Conservation (phyloP, 352 stramenopile genomes). For the Labyrinthula sp. region DNA sequence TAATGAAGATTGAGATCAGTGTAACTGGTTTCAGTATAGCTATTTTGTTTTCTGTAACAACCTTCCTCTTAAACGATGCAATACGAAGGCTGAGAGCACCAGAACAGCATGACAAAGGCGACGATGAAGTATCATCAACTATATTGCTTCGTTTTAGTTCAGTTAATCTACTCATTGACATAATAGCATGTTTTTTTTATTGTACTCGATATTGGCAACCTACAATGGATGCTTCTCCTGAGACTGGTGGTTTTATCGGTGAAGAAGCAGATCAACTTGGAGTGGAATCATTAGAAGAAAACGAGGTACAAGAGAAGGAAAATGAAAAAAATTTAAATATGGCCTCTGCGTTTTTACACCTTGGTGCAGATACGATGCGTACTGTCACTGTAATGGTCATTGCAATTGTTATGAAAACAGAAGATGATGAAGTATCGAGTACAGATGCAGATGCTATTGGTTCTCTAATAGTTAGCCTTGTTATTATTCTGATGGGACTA, state of each 20-base stretch:
- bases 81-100: not conserved
- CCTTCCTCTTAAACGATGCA: slow-evolving; percentile 17
- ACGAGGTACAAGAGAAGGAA: not conserved
- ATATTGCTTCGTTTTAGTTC: slow-evolving; percentile 15
- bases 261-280: no score
- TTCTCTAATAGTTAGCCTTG: slow-evolving; percentile 13
- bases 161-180: slow-evolving; percentile 23
- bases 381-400: slow-evolving; percentile 28
- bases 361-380: slow-evolving; percentile 10
- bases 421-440: slow-evolving; percentile 8
- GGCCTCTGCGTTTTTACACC: slow-evolving; percentile 16
- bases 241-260: no score
- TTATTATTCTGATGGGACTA: slow-evolving; percentile 13
- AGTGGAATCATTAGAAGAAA: no score
- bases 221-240: no score
- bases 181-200: slow-evolving; percentile 14
- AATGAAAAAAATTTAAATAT: slow-evolving; percentile 19
- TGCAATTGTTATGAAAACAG: slow-evolving; percentile 2
- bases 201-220: no score
- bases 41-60: slow-evolving; percentile 8
- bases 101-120: not conserved
- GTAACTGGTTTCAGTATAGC: slow-evolving; percentile 5
- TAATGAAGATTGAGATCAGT: not conserved
- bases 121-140: not conserved
- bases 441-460: slow-evolving; percentile 13